Conservation (phyloP, 352 stramenopile genomes). For the Phytophthora cajani region DNA sequence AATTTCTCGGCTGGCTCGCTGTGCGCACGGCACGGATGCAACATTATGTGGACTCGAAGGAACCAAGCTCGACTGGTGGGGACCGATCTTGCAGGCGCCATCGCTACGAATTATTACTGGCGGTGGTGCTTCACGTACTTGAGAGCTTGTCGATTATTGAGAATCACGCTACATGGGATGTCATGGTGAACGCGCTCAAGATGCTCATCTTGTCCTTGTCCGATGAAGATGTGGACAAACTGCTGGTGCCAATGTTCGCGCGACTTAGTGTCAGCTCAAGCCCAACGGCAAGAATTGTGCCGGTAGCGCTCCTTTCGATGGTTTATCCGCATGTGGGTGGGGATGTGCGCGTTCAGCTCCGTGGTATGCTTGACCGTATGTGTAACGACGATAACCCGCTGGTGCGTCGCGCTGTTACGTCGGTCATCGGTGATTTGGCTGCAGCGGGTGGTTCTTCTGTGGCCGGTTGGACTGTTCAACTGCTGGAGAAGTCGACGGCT, state of each 20-base stretch:
- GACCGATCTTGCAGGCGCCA: constrained; percentile 39
- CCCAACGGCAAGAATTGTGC: constrained; percentile 84
- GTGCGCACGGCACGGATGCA: constrained; percentile 74
- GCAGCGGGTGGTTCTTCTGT: constrained; percentile 54
- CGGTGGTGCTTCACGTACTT: constrained; percentile 81
- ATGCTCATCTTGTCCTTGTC: constrained; percentile 72
- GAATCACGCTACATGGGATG: constrained; percentile 89
- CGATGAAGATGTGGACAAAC: constrained; percentile 59
- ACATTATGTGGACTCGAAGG: constrained; percentile 49
- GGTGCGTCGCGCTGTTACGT: constrained; percentile 82
- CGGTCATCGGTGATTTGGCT: constrained; percentile 83
- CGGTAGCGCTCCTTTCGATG: constrained; percentile 77
- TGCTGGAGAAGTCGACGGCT: constrained; percentile 81
- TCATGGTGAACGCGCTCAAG: constrained; percentile 87
- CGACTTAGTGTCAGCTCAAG: constrained; percentile 86
- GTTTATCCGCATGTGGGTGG: constrained; percentile 75
- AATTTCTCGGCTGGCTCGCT: constrained; percentile 82
- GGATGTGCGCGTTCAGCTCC: constrained; percentile 82
- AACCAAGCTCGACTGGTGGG: constrained; percentile 24
- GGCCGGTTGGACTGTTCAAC: constrained; percentile 74
- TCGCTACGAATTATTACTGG: constrained; percentile 76
- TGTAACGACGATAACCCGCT: constrained; percentile 88
- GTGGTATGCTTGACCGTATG: constrained; percentile 89
- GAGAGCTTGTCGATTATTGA: constrained; percentile 90
- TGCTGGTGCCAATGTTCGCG: constrained; percentile 83